Evolutionary conservation across 441 rosid genomes (phyloP).

Genomic region (Pelargonium myrrhifolium): DNA sequence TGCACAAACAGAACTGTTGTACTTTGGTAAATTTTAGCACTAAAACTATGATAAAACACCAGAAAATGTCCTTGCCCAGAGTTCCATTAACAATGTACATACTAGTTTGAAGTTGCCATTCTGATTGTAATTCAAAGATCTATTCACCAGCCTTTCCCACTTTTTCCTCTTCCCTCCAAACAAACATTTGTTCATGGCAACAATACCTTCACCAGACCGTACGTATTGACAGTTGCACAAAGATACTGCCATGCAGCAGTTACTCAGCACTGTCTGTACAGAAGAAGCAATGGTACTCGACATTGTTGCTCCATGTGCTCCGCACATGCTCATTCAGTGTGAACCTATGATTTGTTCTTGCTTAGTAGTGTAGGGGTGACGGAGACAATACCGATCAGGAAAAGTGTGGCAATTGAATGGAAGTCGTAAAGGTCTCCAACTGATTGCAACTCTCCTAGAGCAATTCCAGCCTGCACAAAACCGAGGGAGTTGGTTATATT

Average conservation of each 20-base stretch:
- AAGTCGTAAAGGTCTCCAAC: slow-evolving; percentile 82
- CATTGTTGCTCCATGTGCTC: slow-evolving; percentile 15
- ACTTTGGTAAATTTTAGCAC: background rate
- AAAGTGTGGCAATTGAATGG: slow-evolving; percentile 66
- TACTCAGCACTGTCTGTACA: slow-evolving; percentile 29
- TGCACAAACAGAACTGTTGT: background rate
- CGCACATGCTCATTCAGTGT: slow-evolving; percentile 9
- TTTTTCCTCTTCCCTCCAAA: background rate
- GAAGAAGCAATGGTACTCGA: slow-evolving; percentile 11
- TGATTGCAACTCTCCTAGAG: slow-evolving; percentile 88
- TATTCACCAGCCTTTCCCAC: background rate
- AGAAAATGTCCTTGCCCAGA: background rate
- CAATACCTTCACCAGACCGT: no score
- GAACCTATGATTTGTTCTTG: slow-evolving; percentile 37
- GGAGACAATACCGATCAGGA: slow-evolving; percentile 71
- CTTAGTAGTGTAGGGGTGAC: slow-evolving; percentile 66
- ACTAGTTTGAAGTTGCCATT: background rate
- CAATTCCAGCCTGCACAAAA: slow-evolving; percentile 72
- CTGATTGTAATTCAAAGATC: background rate
- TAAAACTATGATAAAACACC: slow-evolving; percentile 2
- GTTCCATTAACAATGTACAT: background rate
- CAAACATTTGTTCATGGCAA: background rate
- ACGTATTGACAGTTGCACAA: no score
- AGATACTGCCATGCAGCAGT: slow-evolving; percentile 11
- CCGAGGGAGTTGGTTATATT: slow-evolving; percentile 1